These are phyloP conservation scores for Cryptococcus sp. DNA, from an alignment of 1,284 basidiomycete genomes.

Conservation along the genomic window DNA sequence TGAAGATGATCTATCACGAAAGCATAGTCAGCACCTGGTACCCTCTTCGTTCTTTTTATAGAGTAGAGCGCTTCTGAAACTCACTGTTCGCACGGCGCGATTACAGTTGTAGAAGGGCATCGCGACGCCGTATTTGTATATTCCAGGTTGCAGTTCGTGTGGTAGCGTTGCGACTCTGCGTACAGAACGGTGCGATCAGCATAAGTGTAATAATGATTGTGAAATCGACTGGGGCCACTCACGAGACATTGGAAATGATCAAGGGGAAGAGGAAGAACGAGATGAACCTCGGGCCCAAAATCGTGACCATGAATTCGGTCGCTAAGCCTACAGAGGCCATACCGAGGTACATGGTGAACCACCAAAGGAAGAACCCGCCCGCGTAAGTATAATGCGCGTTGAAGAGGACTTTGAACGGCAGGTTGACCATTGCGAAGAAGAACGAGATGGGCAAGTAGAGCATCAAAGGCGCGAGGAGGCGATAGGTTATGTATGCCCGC, in stretches of 20 bases:
- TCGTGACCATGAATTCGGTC: slow-evolving; percentile 58
- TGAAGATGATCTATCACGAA: slow-evolving; percentile 60
- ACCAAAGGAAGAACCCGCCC: slow-evolving; percentile 71
- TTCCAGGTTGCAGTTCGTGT: slow-evolving; percentile 65
- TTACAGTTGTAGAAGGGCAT: slow-evolving; percentile 73
- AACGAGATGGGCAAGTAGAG: slow-evolving; percentile 67
- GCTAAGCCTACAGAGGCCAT: slow-evolving; percentile 57
- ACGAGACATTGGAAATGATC: slow-evolving; percentile 71
- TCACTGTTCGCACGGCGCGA: slow-evolving; percentile 59
- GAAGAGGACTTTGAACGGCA: slow-evolving; percentile 65
- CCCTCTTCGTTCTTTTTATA: too few relatives aligned
- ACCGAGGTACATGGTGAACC: slow-evolving; percentile 67
- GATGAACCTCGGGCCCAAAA: slow-evolving; percentile 49
- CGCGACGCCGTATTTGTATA: slow-evolving; percentile 62
- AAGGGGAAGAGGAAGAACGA: slow-evolving; percentile 48
- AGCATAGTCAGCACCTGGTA: slow-evolving; percentile 5
- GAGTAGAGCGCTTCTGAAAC: slow-evolving; percentile 1
- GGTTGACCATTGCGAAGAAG: slow-evolving; percentile 63
- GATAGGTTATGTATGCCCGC: slow-evolving; percentile 61
- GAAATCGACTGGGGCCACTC: slow-evolving; percentile 16
- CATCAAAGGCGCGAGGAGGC: slow-evolving; percentile 60
- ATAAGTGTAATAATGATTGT: background rate
- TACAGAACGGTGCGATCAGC: background rate
- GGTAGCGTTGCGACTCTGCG: slow-evolving; percentile 60
- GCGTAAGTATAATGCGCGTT: slow-evolving; percentile 52